These are phyloP conservation scores for Francoa sonchifolia DNA, from an alignment of 441 rosid species.

Conservation along the genomic window DNA sequence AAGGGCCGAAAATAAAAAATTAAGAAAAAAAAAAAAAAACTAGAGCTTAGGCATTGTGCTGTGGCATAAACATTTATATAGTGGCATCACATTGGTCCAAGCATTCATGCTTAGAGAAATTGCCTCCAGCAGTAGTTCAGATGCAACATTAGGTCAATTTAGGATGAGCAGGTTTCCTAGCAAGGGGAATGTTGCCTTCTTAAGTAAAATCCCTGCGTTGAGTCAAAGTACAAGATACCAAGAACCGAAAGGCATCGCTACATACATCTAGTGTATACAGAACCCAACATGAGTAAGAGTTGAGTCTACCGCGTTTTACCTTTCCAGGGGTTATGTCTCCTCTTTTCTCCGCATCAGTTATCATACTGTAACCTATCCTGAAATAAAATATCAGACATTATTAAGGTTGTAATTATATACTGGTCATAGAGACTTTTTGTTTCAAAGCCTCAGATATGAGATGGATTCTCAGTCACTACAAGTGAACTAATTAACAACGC, in stretches of 20 bases:
- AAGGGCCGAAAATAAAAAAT: too few species aligned
- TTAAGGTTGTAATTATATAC: background rate
- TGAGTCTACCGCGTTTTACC: slow-evolving; percentile 26
- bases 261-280: background rate
- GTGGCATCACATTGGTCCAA: too few species aligned
- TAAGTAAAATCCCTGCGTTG: background rate
- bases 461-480: background rate
- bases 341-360: slow-evolving; percentile 75
- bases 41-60: too few species aligned
- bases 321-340: slow-evolving; percentile 88
- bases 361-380: slow-evolving; percentile 97
- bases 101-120: too few species aligned
- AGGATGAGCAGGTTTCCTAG: background rate
- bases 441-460: background rate
- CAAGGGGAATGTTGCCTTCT: background rate
- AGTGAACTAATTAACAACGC: background rate
- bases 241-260: background rate
- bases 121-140: background rate
- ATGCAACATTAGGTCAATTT: background rate
- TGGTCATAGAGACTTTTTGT: background rate
- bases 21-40: too few species aligned
- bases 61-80: too few species aligned
- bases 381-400: slow-evolving; percentile 14
- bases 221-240: slow-evolving; percentile 1
- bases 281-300: slow-evolving; percentile 5